These are phyloP conservation scores for Jasminum sambac DNA, from an alignment of 257 asterid genomes.

Conservation along the genomic window DNA sequence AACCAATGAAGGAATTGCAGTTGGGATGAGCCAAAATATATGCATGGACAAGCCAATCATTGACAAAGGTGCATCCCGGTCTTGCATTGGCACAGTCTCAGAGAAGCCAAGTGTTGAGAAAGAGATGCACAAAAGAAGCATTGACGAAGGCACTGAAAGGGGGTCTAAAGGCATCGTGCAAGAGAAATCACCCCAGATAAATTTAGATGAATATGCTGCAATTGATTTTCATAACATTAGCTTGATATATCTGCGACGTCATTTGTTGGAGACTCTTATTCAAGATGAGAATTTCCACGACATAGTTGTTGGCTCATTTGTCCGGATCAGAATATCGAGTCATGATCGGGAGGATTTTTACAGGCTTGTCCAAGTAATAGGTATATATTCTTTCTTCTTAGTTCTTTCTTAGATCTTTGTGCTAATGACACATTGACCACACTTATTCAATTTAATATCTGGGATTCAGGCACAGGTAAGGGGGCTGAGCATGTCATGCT, in stretches of 20 bases:
- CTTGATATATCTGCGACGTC: conserved; percentile 73
- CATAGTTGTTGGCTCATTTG: conserved; percentile 73
- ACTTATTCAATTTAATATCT: conserved; percentile 10
- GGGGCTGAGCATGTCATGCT: conserved; percentile 71
- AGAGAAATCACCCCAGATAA: conserved; percentile 45
- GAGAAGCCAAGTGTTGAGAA: conserved; percentile 20
- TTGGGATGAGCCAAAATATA: conserved; percentile 5
- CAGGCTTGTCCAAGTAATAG: conserved; percentile 96
- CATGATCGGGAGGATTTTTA: conserved; percentile 71
- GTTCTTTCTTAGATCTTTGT: background rate
- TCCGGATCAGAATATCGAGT: conserved; percentile 71
- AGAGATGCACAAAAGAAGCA: conserved; percentile 10
- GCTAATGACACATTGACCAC: conserved; percentile 5
- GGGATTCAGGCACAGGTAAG: conserved; percentile 63
- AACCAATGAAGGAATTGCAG: background rate
- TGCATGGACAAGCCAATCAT: conserved; percentile 13
- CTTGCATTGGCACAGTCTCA: conserved; percentile 18
- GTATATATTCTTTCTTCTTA: conserved; percentile 35
- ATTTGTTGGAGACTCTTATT: conserved; percentile 69
- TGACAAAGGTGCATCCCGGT: conserved; percentile 19
- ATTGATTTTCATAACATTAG: conserved; percentile 81
- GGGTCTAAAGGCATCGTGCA: conserved; percentile 71
- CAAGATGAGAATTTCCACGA: conserved; percentile 61
- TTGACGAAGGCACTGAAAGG: conserved; percentile 45
- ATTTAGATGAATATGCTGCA: conserved; percentile 76